Evolutionary conservation across 2,329 filamentous ascomycete genomes (phyloP), one percentile per base, ranked within the genome.

Genomic region (Fusarium kyushuense): DNA sequence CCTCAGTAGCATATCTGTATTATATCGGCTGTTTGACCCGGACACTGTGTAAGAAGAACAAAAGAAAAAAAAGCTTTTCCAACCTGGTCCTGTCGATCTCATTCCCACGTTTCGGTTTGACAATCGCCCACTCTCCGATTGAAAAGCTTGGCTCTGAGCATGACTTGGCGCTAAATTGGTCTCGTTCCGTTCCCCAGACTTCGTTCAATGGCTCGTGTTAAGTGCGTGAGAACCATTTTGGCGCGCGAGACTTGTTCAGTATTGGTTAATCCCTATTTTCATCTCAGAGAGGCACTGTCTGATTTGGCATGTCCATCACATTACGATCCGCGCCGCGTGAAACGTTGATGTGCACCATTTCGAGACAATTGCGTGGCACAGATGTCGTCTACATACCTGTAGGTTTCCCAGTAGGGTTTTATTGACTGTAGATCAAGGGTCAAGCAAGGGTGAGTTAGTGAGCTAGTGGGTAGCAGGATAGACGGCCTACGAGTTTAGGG

Each of bases 321-420:
- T 69, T 70, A 21, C 36, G 66, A 69, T 67, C 67, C 66, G 51
- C 67, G 66, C 19, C 21, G 47, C 13, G 63, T 69, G 67, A 69
- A 69, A 70, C 66, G 58, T 33, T 47, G 38, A 49, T 45, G 49
- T 67, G 42, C 42, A 46, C 66, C 41, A 55, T 60, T 41, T 69
- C 42, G 67, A 69, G 63, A 69, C 66, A 63, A 45, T 64, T 69
- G 66, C 53, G 66, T 60, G 67, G 63, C 67, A 70, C 63, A n/a
- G 33, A 16, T 43, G 40, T 38, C 47, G 32, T 54, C 35, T 19
- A 19, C 35, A 7, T 25, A 27, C 35, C n/a, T 38, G n/a, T 38
- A 19, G 12, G 35, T 5, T 38, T 38, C 35, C 35, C 35, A 38
- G n/a, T 19, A 21, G 35, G n/a, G 35, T 46, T 51, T 62, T 56